Conservation (phyloP, 2,329 filamentous ascomycete genomes). For the Pyricularia grisea region DNA sequence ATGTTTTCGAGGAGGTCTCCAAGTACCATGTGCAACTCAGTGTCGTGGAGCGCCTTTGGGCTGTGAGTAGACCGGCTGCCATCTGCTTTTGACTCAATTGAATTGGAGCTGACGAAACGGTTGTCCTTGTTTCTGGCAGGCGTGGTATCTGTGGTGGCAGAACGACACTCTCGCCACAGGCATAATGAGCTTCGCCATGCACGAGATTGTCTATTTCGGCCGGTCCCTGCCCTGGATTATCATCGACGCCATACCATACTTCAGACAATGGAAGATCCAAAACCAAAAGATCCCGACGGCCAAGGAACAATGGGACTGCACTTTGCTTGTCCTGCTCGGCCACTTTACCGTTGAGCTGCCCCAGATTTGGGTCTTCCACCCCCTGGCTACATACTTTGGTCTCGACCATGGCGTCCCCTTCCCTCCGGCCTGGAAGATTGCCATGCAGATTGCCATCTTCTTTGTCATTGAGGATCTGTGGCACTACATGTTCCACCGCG, state of each 20-base stretch:
- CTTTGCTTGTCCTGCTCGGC: conserved; percentile 81
- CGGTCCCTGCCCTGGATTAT: conserved; percentile 86
- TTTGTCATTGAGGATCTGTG: conserved; percentile 94
- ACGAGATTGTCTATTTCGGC: conserved; percentile 92
- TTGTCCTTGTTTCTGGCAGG: conserved; percentile 24
- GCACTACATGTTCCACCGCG: conserved; percentile 96
- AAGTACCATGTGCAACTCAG: conserved; percentile 81
- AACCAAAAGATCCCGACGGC: conserved; percentile 82
- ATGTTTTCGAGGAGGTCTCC: conserved; percentile 53
- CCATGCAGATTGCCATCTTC: conserved; percentile 83
- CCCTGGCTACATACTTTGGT: conserved; percentile 85
- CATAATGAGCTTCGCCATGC: conserved; percentile 94
- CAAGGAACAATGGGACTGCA: conserved; percentile 91
- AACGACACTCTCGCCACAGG: conserved; percentile 95
- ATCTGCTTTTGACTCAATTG: not conserved
- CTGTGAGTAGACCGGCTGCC: conserved; percentile 38
- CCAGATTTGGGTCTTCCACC: conserved; percentile 99
- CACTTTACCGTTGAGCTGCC: conserved; percentile 98
- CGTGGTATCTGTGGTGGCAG: conserved; percentile 97
- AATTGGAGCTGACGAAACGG: conserved; percentile 9
- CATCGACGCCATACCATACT: conserved; percentile 77
- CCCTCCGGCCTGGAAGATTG: conserved; percentile 76
- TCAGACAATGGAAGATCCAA: conserved; percentile 94
- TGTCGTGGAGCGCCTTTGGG: conserved; percentile 81
- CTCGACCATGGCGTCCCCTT: conserved; percentile 85